Evolutionary conservation across 1,284 basidiomycete genomes (phyloP), one percentile per base, ranked within the genome.

Genomic region (Rhodofomes roseus): DNA sequence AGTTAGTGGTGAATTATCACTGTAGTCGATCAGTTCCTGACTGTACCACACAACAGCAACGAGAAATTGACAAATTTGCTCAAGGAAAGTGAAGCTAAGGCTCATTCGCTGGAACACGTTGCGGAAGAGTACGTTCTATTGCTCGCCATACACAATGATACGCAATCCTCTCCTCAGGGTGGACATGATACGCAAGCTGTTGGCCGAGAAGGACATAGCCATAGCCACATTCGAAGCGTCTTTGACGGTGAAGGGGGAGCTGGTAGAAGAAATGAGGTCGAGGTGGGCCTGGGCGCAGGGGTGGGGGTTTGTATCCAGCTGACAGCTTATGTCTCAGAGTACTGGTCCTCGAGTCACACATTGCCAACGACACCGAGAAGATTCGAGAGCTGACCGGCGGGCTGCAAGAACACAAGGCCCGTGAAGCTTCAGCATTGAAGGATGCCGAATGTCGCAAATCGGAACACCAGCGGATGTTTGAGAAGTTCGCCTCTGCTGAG

Each of bases 381-480:
- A 60, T 66, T 2, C 68, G 70, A 29, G 62, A 67, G n/a, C 59
- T 78, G 11, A 67, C 69, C 39, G 66, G 69, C 34, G 68, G 70
- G 3, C 60, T 78, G 18, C 66, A 67, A 43, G 63, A 66, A 52
- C 64, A 65, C n/a, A 65, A 68, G 50, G 60, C 63, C 5, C 63
- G 67, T 6, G 65, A 65, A 36, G 58, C 64, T n/a, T 55, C 56
- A n/a, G 29, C 60, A 2, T 27, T 31, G 5, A 60, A 58, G 20
- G 62, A 68, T 4, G 46, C 60, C 18, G 41, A 55, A 22, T 58
- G 53, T 16, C 52, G 59, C 9, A 22, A 54, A 1, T 54, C 43
- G 11, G 66, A 72, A 4, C 54, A 62, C 34, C 43, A 59, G 18
- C 43, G 46, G 2, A 43, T 71, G 2, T 54, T 53, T 20, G 53